These are phyloP conservation scores for Thelonectria blattea DNA, from an alignment of 2,329 filamentous ascomycete genomes.

Conservation along the genomic window DNA sequence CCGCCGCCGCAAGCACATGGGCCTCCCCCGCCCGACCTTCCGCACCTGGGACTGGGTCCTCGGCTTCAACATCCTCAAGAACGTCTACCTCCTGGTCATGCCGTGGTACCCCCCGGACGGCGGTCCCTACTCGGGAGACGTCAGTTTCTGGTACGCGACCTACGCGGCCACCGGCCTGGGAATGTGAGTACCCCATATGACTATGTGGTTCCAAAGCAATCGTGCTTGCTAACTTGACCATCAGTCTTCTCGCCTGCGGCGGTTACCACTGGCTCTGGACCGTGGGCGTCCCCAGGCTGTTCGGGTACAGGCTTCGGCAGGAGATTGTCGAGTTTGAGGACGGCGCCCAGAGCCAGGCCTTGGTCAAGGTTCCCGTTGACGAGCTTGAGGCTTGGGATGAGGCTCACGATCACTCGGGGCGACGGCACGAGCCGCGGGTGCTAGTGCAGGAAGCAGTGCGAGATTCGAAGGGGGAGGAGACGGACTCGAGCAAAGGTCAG, in stretches of 20 bases:
- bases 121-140: slow-evolving; percentile 65
- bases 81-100: slow-evolving; percentile 69
- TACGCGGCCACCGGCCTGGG: slow-evolving; percentile 69
- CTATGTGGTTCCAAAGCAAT: not conserved
- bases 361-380: slow-evolving; percentile 60
- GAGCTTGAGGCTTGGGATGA: slow-evolving; percentile 62
- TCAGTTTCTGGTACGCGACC: slow-evolving; percentile 77
- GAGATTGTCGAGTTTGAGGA: slow-evolving; percentile 57
- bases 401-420: slow-evolving; percentile 58
- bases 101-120: slow-evolving; percentile 72
- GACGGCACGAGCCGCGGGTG: not conserved
- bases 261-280: slow-evolving; percentile 67
- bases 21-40: slow-evolving; percentile 58
- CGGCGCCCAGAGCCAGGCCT: slow-evolving; percentile 49
- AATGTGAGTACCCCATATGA: slow-evolving; percentile 55
- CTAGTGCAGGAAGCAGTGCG: not conserved
- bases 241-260: slow-evolving; percentile 57
- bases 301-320: slow-evolving; percentile 62
- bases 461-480: slow-evolving; percentile 3
- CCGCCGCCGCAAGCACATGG: slow-evolving; percentile 56
- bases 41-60: slow-evolving; percentile 64
- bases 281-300: slow-evolving; percentile 56
- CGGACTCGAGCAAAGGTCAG: slow-evolving; percentile 18
- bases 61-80: slow-evolving; percentile 63
- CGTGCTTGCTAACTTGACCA: not conserved